A percentile compares a stretch with the other conserved stretches of the same genome.
Evolutionary conservation across 441 rosid genomes (phyloP).

Genomic region (Geranium incanum): DNA sequence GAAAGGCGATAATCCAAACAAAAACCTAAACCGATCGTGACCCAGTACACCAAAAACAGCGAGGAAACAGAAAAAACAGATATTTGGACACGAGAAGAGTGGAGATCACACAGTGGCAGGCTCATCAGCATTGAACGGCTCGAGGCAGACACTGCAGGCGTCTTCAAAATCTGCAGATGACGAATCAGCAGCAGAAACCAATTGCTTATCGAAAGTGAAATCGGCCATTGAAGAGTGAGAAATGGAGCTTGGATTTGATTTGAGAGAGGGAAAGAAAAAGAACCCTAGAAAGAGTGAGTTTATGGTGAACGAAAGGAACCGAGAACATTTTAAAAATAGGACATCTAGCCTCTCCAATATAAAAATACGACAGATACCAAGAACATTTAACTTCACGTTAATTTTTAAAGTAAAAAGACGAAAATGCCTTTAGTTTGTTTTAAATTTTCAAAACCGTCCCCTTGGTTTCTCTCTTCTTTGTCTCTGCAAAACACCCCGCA

Average conservation of each 20-base stretch:
- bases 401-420: too few relatives aligned
- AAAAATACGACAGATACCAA: too few relatives aligned
- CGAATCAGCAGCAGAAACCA: conserved; percentile 23
- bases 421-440: too few relatives aligned
- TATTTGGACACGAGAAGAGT: not conserved
- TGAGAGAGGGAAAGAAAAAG: not conserved
- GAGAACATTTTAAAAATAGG: too few relatives aligned
- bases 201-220: not conserved
- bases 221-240: not conserved
- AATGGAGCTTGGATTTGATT: not conserved
- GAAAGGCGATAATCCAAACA: not conserved
- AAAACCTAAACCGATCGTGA: not conserved
- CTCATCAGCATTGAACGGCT: conserved; percentile 52
- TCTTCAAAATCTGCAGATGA: conserved; percentile 45
- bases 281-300: too few relatives aligned
- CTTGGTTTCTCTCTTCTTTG: too few relatives aligned
- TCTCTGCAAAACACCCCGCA: too few relatives aligned
- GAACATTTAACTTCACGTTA: too few relatives aligned
- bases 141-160: conserved; percentile 83
- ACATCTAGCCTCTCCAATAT: too few relatives aligned
- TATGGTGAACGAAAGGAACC: too few relatives aligned
- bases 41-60: not conserved
- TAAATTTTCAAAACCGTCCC: too few relatives aligned
- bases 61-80: not conserved
- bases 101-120: conserved; percentile 53